Percentiles rank a stretch among this genome's conserved stretches.
Evolutionary conservation across 139 green algal genomes (phyloP).

Genomic region (Tetradesmus obliquus): DNA sequence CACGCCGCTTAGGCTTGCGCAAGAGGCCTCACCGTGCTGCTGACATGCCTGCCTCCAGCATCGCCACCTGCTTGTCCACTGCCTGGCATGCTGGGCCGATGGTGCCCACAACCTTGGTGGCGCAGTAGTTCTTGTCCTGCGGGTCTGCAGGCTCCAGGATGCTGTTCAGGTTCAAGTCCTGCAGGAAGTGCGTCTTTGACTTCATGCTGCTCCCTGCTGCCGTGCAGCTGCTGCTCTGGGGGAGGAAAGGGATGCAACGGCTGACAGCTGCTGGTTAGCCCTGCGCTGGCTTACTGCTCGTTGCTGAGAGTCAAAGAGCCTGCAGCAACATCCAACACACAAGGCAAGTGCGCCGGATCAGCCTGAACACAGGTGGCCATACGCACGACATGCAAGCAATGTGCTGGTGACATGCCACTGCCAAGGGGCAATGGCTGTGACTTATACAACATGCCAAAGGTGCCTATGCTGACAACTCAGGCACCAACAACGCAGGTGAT

Average conservation of each 20-base stretch:
- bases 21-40: slow-evolving; percentile 15
- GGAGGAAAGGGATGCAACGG: neutral
- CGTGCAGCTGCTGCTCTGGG: neutral
- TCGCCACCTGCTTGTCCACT: slow-evolving; percentile 75
- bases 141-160: slow-evolving; percentile 62
- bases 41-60: slow-evolving; percentile 42
- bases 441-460: neutral
- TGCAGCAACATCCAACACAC: neutral
- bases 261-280: neutral
- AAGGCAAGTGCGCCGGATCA: neutral
- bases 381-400: too few relatives aligned
- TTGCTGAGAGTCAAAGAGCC: neutral
- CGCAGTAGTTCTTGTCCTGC: slow-evolving; percentile 47
- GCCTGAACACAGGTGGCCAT: neutral
- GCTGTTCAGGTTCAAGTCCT: slow-evolving; percentile 53
- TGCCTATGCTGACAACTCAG: neutral
- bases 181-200: slow-evolving; percentile 68
- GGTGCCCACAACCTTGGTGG: slow-evolving; percentile 75
- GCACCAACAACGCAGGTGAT: neutral
- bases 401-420: too few relatives aligned
- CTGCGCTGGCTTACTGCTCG: neutral
- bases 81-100: slow-evolving; percentile 87
- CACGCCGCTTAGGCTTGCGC: too few relatives aligned
- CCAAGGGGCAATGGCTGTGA: neutral
- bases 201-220: slow-evolving; percentile 40